Evolutionary conservation across 345 rosid genomes (phyloP).

Genomic region (Chamaenerion angustifolium): DNA sequence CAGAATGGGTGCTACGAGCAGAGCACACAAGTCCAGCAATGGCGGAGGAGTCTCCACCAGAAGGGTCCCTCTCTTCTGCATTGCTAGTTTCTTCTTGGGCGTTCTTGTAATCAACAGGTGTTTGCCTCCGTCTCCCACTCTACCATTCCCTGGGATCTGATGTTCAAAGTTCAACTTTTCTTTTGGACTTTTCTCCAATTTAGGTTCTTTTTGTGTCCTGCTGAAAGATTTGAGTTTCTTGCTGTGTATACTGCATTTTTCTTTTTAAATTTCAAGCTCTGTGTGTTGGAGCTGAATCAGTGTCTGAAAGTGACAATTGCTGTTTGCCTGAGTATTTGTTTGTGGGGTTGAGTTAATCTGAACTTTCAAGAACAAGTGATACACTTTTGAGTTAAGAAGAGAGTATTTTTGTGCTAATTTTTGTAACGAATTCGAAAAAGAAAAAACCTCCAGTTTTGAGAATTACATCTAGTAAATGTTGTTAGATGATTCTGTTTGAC

Average conservation of each 20-base stretch:
- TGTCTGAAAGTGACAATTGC: slow-evolving; percentile 6
- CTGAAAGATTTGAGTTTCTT: too few relatives aligned
- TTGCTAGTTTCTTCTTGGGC: slow-evolving; percentile 62
- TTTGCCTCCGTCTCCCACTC: not conserved
- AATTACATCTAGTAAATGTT: too few relatives aligned
- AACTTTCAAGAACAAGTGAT: too few relatives aligned
- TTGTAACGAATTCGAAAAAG: too few relatives aligned
- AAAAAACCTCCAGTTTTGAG: too few relatives aligned
- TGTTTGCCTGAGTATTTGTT: not conserved
- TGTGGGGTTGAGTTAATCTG: too few relatives aligned
- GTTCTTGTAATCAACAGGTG: slow-evolving; percentile 63
- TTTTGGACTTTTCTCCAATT: not conserved
- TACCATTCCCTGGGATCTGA: slow-evolving; percentile 28
- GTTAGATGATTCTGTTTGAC: too few relatives aligned
- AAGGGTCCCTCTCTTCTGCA: slow-evolving; percentile 56
- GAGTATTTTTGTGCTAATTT: too few relatives aligned
- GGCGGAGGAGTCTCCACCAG: slow-evolving; percentile 41
- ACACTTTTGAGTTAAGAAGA: too few relatives aligned
- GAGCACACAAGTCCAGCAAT: slow-evolving; percentile 41
- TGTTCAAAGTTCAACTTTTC: slow-evolving; percentile 3
- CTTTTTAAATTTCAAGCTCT: too few relatives aligned
- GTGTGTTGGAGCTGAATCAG: slow-evolving; percentile 26
- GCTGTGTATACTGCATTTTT: too few relatives aligned
- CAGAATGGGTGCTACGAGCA: slow-evolving; percentile 34
- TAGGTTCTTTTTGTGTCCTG: too few relatives aligned